Percentiles rank a stretch among this genome's conserved stretches.
phyloP scores from a whole-genome alignment of 2,329 filamentous ascomycete species.

The Fusarium sp. region DNA sequence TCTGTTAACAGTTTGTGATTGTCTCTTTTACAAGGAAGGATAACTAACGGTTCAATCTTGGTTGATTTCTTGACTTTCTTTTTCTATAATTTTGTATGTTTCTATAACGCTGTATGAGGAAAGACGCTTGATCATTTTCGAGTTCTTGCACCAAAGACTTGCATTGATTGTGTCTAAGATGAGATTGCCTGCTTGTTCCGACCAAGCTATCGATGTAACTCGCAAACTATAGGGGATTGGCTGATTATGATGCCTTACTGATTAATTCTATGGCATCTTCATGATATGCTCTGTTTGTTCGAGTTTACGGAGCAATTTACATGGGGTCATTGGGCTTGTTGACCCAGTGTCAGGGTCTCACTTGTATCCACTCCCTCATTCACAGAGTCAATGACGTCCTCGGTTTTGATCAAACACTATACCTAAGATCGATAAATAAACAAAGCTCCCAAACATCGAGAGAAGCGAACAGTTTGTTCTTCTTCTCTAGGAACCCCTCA shows the following conservation, averaged over 20 bases:
- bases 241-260: not conserved
- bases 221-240: not conserved
- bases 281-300: no score
- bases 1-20: not conserved
- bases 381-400: conserved; percentile 24
- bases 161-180: not conserved
- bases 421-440: not conserved
- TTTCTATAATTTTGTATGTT: not conserved
- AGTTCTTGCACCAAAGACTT: not conserved
- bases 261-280: not conserved
- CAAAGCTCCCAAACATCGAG: not conserved
- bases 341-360: not conserved
- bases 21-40: not conserved
- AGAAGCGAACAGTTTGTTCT: no score
- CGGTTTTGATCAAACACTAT: not conserved
- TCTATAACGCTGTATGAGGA: not conserved
- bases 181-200: not conserved
- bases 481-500: not conserved
- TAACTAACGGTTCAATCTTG: not conserved
- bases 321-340: not conserved
- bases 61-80: not conserved
- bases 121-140: not conserved
- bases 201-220: not conserved
- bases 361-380: not conserved
- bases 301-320: not conserved